Evolutionary conservation across 352 stramenopile genomes (phyloP).

Genomic region (Phytophthora quininea): DNA sequence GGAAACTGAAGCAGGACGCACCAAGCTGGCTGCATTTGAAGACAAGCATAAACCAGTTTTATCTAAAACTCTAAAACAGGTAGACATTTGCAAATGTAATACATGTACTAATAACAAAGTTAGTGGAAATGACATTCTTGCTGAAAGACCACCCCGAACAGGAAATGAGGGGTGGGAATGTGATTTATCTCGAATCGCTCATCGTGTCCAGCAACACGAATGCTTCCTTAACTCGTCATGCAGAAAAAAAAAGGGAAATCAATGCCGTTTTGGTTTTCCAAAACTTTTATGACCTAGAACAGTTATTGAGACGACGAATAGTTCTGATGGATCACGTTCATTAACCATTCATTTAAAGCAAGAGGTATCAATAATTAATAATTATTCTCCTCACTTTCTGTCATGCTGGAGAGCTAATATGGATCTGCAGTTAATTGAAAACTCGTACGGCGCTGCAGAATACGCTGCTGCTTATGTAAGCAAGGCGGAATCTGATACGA

Average conservation of each 20-base stretch:
- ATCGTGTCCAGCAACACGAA: conserved; percentile 10
- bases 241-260: not conserved
- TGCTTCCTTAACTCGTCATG: conserved; percentile 9
- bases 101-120: not conserved
- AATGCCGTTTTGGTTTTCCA: conserved; percentile 8
- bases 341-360: not conserved
- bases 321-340: not conserved
- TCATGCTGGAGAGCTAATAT: conserved; percentile 30
- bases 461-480: conserved; percentile 35
- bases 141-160: not conserved
- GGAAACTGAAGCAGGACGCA: not conserved
- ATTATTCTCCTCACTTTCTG: conserved; percentile 1
- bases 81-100: not conserved
- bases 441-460: conserved; percentile 27
- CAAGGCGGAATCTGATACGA: conserved; percentile 7
- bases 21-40: not conserved
- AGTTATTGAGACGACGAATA: not conserved
- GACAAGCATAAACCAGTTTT: not conserved
- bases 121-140: not conserved
- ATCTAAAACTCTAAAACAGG: not conserved
- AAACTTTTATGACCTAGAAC: not conserved
- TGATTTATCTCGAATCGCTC: not conserved
- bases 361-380: conserved; percentile 7
- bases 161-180: conserved; percentile 1
- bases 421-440: conserved; percentile 28